These are phyloP conservation scores for Puya raimondii DNA, from an alignment of 176 grass and related monocot species.

Conservation along the genomic window DNA sequence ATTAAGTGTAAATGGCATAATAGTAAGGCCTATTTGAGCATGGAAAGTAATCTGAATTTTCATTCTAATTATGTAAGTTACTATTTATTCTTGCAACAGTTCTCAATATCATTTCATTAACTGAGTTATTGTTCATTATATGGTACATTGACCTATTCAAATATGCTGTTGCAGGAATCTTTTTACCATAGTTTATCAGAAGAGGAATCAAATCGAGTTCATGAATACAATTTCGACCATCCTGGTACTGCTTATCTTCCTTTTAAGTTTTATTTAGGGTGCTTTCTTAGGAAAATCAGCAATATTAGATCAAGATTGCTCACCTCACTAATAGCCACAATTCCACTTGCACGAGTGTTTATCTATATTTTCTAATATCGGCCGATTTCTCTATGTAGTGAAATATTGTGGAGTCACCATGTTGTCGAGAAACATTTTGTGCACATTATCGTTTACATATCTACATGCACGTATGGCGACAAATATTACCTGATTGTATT, in stretches of 20 bases:
- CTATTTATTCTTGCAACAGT: no score
- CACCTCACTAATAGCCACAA: no score
- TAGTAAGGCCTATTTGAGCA: no score
- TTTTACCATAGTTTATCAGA: constrained; percentile 76
- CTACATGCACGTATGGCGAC: no score
- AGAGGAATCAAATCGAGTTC: constrained; percentile 45
- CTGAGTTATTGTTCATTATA: neutral
- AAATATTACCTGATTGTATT: neutral
- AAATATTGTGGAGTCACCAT: neutral
- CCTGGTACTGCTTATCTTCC: constrained; percentile 49
- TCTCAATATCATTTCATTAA: no score
- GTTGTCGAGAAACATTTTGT: neutral
- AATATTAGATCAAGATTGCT: no score
- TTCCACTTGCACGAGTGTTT: neutral
- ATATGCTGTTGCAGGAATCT: constrained; percentile 61
- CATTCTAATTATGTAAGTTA: no score
- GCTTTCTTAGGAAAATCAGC: neutral
- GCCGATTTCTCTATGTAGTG: neutral
- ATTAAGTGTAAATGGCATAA: no score
- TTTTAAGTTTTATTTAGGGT: neutral
- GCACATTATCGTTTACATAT: no score
- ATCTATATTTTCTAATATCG: neutral
- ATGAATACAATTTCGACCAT: constrained; percentile 91
- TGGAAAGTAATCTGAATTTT: no score
- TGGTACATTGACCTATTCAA: neutral